Conservation (phyloP, 73 alveolate species). For the Uronychia setigera region DNA sequence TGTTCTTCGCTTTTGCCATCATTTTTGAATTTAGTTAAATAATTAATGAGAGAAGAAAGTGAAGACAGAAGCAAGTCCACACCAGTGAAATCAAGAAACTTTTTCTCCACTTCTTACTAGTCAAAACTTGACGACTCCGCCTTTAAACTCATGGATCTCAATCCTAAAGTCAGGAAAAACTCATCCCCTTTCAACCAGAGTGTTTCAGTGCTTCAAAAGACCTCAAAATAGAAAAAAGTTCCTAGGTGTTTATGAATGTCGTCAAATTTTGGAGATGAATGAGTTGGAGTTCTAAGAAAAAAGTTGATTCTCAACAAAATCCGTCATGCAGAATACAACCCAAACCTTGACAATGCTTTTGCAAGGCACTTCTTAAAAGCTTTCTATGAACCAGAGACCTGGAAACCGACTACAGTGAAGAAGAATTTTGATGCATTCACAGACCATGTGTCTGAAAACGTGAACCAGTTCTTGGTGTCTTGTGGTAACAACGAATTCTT, state of each 20-base stretch:
- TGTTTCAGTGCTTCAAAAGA: not conserved
- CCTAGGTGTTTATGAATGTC: not conserved
- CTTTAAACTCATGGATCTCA: not conserved
- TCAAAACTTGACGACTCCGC: not conserved
- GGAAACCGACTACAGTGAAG: too few species aligned
- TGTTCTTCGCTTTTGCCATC: constrained; percentile 50
- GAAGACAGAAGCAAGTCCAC: not conserved
- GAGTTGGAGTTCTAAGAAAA: not conserved
- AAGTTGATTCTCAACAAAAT: not conserved
- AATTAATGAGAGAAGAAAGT: not conserved
- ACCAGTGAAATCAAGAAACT: constrained; percentile 1
- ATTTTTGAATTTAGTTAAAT: too few species aligned
- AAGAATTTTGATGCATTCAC: too few species aligned
- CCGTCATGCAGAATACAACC: not conserved
- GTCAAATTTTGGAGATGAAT: not conserved
- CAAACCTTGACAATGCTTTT: not conserved
- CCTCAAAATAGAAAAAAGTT: not conserved
- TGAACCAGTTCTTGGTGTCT: not conserved
- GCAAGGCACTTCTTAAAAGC: not conserved
- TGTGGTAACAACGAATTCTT: not conserved
- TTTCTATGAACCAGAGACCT: not conserved
- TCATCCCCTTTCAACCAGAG: not conserved
- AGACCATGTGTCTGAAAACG: not conserved
- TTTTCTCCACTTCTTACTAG: not conserved
- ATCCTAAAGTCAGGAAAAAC: too few species aligned